phyloP scores from a whole-genome alignment of 2,329 filamentous ascomycete species.

The Calonectria ilicicola region DNA sequence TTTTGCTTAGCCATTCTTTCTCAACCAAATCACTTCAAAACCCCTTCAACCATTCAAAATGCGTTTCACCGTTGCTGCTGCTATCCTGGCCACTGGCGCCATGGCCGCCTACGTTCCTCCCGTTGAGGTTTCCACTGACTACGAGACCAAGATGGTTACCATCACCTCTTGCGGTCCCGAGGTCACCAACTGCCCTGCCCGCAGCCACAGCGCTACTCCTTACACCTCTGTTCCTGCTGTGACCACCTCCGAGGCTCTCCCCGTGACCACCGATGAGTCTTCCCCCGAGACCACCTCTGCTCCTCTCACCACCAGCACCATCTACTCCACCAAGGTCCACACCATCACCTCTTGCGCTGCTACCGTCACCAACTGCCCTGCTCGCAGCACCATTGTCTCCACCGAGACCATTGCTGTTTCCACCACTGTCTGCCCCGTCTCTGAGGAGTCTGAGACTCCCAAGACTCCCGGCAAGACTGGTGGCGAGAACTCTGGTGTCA shows the following conservation, averaged over 20 bases:
- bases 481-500: slow-evolving; percentile 19
- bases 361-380: slow-evolving; percentile 71
- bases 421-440: slow-evolving; percentile 55
- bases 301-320: slow-evolving; percentile 62
- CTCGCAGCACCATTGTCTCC: slow-evolving; percentile 49
- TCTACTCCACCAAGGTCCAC: slow-evolving; percentile 69
- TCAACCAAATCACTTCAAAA: slow-evolving; percentile 28
- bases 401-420: slow-evolving; percentile 54
- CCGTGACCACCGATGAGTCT: slow-evolving; percentile 32
- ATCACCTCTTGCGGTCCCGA: slow-evolving; percentile 67
- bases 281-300: slow-evolving; percentile 38
- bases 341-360: slow-evolving; percentile 73
- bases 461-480: slow-evolving; percentile 28
- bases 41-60: slow-evolving; percentile 63
- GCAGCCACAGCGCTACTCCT: slow-evolving; percentile 17
- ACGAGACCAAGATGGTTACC: slow-evolving; percentile 69
- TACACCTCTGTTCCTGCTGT: slow-evolving; percentile 47
- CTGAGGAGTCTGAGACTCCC: slow-evolving; percentile 34
- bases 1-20: slow-evolving; percentile 42
- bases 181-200: slow-evolving; percentile 44
- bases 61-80: slow-evolving; percentile 68
- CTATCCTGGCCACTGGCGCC: slow-evolving; percentile 57
- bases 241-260: slow-evolving; percentile 46
- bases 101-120: slow-evolving; percentile 44
- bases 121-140: slow-evolving; percentile 60